Evolutionary conservation across 805 yeast species (phyloP), one percentile per base, ranked within the genome.

Genomic region (Ogataea minuta): DNA sequence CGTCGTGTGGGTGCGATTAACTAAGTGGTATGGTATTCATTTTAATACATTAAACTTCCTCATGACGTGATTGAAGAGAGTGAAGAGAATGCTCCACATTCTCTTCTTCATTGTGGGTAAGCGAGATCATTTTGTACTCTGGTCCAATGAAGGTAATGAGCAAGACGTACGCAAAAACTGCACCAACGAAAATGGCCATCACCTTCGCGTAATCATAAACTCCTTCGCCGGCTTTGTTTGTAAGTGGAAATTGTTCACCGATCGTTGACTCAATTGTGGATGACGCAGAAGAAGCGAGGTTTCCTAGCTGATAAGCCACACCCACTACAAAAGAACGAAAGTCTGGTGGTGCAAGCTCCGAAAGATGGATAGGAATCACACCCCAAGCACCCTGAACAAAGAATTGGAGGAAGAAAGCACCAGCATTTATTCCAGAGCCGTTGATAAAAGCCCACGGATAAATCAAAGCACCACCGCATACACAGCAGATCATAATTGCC

Each of bases 311-410:
- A 57, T 81, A 81, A 15, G 82, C 68, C 23, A 72, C 70, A 56
- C 87, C 87, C 29, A 76, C 72, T 36, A 78, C 75, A 44, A 81
- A 76, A 7, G 85, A 70, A 59, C 81, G 69, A 63, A 74, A 77
- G 44, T 75, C 77, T 14, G 81, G 79, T 41, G 81, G 81, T 28
- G 82, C 70, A 45, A 81, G 66, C 59, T 78, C 84, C 3, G 78
- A 67, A 38, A 80, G 62, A 58, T 79, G 82, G 42, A 77, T 68
- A 38, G 85, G 85, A 38, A 74, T 67, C 28, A 77, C 79, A 50
- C 85, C 85, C 81, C 83, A 80, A 19, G 80, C 77, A 52, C 85
- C 85, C 62, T 78, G 84, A 37, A 80, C 84, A 44, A 72, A 75
- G 54, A 74, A 74, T 54, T 79, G 84, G 43, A 79, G 59, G 62